These are phyloP conservation scores for Kluyveromyces siamensis DNA, from an alignment of 805 yeast genomes.

Conservation along the genomic window DNA sequence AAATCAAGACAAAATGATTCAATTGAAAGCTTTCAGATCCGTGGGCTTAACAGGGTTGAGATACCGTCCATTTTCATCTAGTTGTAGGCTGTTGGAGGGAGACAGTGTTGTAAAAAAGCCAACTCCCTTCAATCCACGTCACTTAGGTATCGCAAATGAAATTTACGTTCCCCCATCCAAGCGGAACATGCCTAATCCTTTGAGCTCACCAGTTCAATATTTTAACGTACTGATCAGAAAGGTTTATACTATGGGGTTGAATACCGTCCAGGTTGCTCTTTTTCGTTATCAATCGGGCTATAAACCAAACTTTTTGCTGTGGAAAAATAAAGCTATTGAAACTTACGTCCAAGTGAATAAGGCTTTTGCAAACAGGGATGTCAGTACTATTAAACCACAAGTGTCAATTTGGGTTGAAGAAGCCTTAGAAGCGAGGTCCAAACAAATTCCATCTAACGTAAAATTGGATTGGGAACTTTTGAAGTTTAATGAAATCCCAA, in stretches of 20 bases:
- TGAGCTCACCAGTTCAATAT: slow-evolving; percentile 34
- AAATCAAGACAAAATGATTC: neutral
- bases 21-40: neutral
- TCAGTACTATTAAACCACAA: slow-evolving; percentile 36
- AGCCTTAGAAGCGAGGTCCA: slow-evolving; percentile 43
- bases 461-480: slow-evolving; percentile 70
- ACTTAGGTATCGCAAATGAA: slow-evolving; percentile 34
- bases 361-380: slow-evolving; percentile 58
- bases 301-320: slow-evolving; percentile 59
- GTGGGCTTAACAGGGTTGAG: neutral
- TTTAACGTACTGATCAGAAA: slow-evolving; percentile 47
- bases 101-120: slow-evolving; percentile 5
- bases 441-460: slow-evolving; percentile 46
- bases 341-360: slow-evolving; percentile 69
- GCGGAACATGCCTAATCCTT: slow-evolving; percentile 35
- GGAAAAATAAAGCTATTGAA: slow-evolving; percentile 84
- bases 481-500: slow-evolving; percentile 63
- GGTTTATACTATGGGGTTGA: slow-evolving; percentile 53
- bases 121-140: slow-evolving; percentile 30
- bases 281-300: slow-evolving; percentile 60
- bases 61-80: neutral
- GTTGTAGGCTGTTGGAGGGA: neutral
- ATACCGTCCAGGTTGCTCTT: slow-evolving; percentile 58
- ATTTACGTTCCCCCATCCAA: slow-evolving; percentile 45
- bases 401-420: slow-evolving; percentile 58